A percentile compares a stretch with the other conserved stretches of the same genome.
These are phyloP conservation scores for Pichia sp. DNA, from an alignment of 1,139 yeast genomes.

Conservation along the genomic window DNA sequence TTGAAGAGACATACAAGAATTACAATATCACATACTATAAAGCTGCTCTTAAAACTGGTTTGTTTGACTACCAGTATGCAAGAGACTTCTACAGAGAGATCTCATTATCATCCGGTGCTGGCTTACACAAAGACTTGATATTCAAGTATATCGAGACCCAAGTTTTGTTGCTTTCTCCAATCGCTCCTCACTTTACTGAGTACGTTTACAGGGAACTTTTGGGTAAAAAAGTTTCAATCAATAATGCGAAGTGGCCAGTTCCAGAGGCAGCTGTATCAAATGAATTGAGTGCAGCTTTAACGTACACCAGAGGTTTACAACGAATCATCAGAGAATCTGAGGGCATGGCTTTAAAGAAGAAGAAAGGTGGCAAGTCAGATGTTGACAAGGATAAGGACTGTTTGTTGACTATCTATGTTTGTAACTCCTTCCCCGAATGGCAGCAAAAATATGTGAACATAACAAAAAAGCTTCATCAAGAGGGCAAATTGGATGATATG, in stretches of 20 bases:
- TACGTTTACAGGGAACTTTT: conserved; percentile 81
- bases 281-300: conserved; percentile 61
- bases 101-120: conserved; percentile 41
- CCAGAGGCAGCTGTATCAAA: conserved; percentile 61
- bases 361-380: conserved; percentile 78
- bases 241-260: conserved; percentile 72
- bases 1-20: conserved; percentile 66
- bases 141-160: conserved; percentile 80
- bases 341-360: conserved; percentile 80
- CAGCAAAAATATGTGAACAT: conserved; percentile 83
- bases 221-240: conserved; percentile 56
- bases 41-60: conserved; percentile 82
- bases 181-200: conserved; percentile 96
- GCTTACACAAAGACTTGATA: conserved; percentile 82
- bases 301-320: conserved; percentile 70
- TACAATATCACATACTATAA: conserved; percentile 77
- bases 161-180: conserved; percentile 78
- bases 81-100: conserved; percentile 95
- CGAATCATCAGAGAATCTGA: conserved; percentile 91
- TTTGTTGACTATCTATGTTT: conserved; percentile 64
- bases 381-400: conserved; percentile 73
- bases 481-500: conserved; percentile 57
- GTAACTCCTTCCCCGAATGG: conserved; percentile 93
- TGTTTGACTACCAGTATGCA: conserved; percentile 90
- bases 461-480: conserved; percentile 73